phyloP scores from a whole-genome alignment of 495 filamentous ascomycete species.

The Hypoxylon cercidicola region DNA sequence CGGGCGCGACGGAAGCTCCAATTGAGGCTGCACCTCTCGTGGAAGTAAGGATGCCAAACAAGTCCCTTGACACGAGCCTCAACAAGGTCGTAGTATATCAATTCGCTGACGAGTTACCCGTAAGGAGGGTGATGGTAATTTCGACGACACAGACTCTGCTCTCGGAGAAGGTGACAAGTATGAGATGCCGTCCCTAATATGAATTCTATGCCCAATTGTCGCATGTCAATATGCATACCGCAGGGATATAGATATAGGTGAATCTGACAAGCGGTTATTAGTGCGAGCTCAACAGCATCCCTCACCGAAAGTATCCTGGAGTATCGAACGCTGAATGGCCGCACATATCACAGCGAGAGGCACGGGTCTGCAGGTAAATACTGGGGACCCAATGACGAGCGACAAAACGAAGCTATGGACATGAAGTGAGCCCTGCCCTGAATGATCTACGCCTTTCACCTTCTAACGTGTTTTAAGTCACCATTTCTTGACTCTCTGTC shows the following conservation, averaged over 20 bases:
- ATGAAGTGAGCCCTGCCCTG: constrained; percentile 44
- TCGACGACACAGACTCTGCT: constrained; percentile 52
- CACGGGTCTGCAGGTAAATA: constrained; percentile 24
- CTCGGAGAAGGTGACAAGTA: constrained; percentile 48
- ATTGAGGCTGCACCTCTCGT: constrained; percentile 27
- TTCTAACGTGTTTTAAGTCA: constrained; percentile 41
- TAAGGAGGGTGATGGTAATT: constrained; percentile 22
- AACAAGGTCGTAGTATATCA: background rate
- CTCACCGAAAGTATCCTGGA: constrained; percentile 56
- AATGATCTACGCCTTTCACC: background rate
- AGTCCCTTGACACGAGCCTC: background rate
- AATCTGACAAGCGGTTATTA: constrained; percentile 20
- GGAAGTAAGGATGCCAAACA: constrained; percentile 11
- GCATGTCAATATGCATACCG: background rate
- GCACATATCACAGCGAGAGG: constrained; percentile 52
- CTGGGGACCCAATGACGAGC: constrained; percentile 55
- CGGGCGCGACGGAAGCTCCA: background rate
- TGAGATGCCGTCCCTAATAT: constrained; percentile 13
- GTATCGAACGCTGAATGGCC: constrained; percentile 55
- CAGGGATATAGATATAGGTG: background rate
- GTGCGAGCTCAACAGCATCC: constrained; percentile 55
- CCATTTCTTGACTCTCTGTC: constrained; percentile 52
- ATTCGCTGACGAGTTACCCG: constrained; percentile 10
- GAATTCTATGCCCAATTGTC: background rate
- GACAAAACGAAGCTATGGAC: constrained; percentile 53